Percentiles rank a stretch among this genome's conserved stretches.
Conservation (phyloP, 2,329 filamentous ascomycete species). For the Calonectria honghensis region DNA sequence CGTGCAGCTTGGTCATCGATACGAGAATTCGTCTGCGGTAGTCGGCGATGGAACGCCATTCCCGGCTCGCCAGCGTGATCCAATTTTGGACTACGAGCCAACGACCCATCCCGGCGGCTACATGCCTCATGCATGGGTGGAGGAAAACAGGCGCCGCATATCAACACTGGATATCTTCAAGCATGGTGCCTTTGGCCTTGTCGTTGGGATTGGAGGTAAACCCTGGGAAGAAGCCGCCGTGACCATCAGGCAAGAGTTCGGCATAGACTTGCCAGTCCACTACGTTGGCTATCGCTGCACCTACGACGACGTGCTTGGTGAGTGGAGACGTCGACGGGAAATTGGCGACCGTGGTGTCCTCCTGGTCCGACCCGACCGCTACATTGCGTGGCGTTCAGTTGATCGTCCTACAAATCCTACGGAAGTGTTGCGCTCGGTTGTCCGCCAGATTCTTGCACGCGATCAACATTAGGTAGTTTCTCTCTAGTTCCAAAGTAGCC, state of each 20-base stretch:
- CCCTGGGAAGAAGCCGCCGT: neutral
- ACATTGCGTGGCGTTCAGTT: constrained; percentile 7
- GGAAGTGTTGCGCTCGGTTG: neutral
- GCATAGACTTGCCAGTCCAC: neutral
- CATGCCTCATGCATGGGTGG: constrained; percentile 11
- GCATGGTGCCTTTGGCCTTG: neutral
- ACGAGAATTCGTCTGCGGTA: neutral
- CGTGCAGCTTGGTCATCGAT: constrained; percentile 6
- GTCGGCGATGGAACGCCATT: constrained; percentile 3
- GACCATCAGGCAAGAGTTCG: neutral
- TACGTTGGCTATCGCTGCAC: constrained; percentile 17
- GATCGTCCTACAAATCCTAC: neutral
- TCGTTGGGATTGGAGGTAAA: neutral
- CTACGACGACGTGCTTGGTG: neutral
- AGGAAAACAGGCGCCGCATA: neutral
- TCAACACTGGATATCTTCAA: constrained; percentile 10
- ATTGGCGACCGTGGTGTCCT: constrained; percentile 1
- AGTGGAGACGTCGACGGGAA: constrained; percentile 15
- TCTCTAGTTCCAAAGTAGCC: neutral
- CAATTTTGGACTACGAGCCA: neutral
- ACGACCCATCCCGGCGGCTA: neutral
- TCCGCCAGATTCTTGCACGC: neutral
- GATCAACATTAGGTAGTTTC: neutral
- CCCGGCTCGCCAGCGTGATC: neutral
- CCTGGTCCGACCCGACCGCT: constrained; percentile 1